phyloP scores from a whole-genome alignment of 2,329 filamentous ascomycete genomes.

The Colletotrichum sp. region DNA sequence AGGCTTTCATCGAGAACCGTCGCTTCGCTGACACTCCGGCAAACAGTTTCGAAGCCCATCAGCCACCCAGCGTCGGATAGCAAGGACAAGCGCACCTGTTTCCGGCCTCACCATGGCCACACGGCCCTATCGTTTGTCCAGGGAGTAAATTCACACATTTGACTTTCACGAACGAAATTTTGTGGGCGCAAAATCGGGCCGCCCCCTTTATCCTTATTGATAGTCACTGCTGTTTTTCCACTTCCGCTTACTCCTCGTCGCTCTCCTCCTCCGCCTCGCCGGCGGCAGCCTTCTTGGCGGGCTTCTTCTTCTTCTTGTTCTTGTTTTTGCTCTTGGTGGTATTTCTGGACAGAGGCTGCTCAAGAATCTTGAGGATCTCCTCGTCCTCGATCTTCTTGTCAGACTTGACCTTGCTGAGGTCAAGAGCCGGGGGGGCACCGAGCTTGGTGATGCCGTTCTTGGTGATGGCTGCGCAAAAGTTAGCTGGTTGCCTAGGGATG shows the following conservation, averaged over 20 bases:
- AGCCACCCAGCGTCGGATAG: slow-evolving; percentile 24
- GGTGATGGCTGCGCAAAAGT: slow-evolving; percentile 73
- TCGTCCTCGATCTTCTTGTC: slow-evolving; percentile 99
- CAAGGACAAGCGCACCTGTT: slow-evolving; percentile 24
- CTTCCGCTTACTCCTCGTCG: slow-evolving; percentile 37
- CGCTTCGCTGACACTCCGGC: background rate
- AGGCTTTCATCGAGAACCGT: background rate
- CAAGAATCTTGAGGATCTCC: slow-evolving; percentile 93
- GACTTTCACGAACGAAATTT: slow-evolving; percentile 16
- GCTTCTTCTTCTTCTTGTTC: slow-evolving; percentile 73
- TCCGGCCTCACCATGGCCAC: slow-evolving; percentile 11
- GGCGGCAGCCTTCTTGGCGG: slow-evolving; percentile 49
- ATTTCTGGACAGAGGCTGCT: slow-evolving; percentile 84
- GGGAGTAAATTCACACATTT: slow-evolving; percentile 14
- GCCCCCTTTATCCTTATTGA: slow-evolving; percentile 14
- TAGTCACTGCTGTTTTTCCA: slow-evolving; percentile 4
- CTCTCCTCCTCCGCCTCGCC: slow-evolving; percentile 35
- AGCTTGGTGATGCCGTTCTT: slow-evolving; percentile 96
- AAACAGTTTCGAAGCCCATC: background rate
- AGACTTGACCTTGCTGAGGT: slow-evolving; percentile 84
- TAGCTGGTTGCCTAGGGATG: background rate
- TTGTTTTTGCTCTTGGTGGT: slow-evolving; percentile 94
- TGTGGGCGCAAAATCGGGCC: slow-evolving; percentile 13
- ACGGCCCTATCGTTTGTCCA: slow-evolving; percentile 7
- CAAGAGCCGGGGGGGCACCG: slow-evolving; percentile 75